Percentiles rank a stretch among this genome's conserved stretches.
Conservation (phyloP, 2,329 filamentous ascomycete genomes). For the Colletotrichum magnum region DNA sequence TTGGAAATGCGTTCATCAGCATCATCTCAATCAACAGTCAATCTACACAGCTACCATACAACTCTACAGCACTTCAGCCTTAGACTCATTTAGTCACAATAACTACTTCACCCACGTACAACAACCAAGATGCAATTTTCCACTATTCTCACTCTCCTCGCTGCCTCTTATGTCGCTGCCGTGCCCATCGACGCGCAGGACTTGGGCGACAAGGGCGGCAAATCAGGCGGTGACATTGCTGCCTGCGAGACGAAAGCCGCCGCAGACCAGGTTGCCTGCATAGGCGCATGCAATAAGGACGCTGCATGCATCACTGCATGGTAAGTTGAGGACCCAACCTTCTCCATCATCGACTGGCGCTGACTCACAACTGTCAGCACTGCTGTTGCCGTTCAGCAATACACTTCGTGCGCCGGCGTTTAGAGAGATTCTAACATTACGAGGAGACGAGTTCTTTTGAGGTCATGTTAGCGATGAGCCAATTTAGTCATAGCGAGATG, state of each 20-base stretch:
- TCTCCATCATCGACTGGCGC: not conserved
- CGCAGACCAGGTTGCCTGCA: constrained; percentile 13
- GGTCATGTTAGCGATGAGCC: too few relatives aligned
- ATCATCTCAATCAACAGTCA: not conserved
- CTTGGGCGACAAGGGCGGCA: not conserved
- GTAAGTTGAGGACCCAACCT: not conserved
- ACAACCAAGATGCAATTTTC: constrained; percentile 50
- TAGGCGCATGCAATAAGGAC: not conserved
- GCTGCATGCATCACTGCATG: constrained; percentile 12
- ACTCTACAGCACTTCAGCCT: too few relatives aligned
- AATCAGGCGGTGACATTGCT: constrained; percentile 1
- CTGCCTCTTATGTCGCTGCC: constrained; percentile 11
- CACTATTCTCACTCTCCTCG: constrained; percentile 25
- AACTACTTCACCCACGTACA: not conserved
- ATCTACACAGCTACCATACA: too few relatives aligned
- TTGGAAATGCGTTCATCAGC: not conserved
- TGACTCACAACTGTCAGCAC: not conserved
- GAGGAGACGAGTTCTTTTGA: too few relatives aligned
- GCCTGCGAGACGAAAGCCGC: constrained; percentile 20
- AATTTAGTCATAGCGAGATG: too few relatives aligned
- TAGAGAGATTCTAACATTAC: not conserved
- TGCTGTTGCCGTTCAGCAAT: not conserved
- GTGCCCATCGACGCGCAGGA: not conserved
- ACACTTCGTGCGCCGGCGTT: not conserved
- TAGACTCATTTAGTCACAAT: not conserved